Percentiles rank a stretch among this genome's conserved stretches.
Evolutionary conservation across 768 basidiomycete species (phyloP).

Genomic region (Coprinellus aureogranulatus): DNA sequence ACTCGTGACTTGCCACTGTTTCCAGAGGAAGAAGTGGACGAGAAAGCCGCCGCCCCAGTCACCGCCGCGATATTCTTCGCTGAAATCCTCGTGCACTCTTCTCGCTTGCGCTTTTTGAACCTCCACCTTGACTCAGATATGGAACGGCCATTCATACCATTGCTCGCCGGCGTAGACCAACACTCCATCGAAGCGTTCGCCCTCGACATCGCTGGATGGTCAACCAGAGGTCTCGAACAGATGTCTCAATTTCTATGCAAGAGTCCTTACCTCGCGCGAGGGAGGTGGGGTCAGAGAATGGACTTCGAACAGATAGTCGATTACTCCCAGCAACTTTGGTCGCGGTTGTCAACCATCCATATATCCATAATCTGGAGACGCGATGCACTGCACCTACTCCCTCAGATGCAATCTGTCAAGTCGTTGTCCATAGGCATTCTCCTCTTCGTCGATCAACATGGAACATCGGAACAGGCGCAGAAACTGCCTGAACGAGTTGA

Average conservation of each 20-base stretch:
- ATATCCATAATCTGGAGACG: background rate
- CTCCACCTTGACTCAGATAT: background rate
- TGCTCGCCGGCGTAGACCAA: too few relatives aligned
- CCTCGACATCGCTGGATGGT: background rate
- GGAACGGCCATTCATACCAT: background rate
- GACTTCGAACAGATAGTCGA: background rate
- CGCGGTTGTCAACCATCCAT: background rate
- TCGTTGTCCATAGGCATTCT: background rate
- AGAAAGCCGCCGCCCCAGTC: too few relatives aligned
- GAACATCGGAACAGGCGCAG: background rate
- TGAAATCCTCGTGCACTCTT: background rate
- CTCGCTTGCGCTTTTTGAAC: background rate
- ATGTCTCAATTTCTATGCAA: background rate
- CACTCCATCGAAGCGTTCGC: background rate
- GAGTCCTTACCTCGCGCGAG: background rate
- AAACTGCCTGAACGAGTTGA: too few relatives aligned
- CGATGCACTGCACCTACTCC: background rate
- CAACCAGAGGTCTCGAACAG: too few relatives aligned
- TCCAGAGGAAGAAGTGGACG: background rate
- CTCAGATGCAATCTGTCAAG: background rate
- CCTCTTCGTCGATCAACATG: background rate
- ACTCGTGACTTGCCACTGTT: background rate
- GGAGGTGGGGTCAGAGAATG: background rate
- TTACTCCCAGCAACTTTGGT: background rate
- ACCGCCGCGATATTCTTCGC: background rate